Conservation (phyloP, 306 rosid species). For the Pyrus pyrifolia region DNA sequence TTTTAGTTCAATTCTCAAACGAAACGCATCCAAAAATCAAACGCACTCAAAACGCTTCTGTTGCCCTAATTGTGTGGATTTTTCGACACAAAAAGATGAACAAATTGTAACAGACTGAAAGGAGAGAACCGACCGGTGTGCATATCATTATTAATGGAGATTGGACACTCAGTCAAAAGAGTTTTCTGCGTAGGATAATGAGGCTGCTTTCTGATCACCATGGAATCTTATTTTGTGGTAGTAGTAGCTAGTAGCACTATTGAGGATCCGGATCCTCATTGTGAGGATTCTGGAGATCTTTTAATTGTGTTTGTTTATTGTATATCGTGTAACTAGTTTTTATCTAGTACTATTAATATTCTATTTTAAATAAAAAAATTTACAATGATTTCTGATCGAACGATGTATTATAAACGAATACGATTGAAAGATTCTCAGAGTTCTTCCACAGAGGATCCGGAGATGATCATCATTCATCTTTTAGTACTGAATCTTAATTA, state of each 20-base stretch:
- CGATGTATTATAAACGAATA: too few relatives aligned
- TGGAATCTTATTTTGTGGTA: not conserved
- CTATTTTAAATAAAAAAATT: too few relatives aligned
- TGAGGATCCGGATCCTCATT: too few relatives aligned
- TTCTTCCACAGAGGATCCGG: fast-evolving
- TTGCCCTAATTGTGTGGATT: not conserved
- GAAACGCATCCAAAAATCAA: constrained; percentile 1
- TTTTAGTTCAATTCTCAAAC: not conserved
- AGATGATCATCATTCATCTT: not conserved
- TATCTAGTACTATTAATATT: too few relatives aligned
- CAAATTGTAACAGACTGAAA: not conserved
- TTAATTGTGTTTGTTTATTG: fast-evolving
- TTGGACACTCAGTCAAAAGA: not conserved
- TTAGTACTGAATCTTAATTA: not conserved
- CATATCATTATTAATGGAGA: constrained; percentile 2
- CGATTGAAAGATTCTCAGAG: fast-evolving
- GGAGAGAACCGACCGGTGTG: not conserved
- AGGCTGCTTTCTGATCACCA: not conserved
- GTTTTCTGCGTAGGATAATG: constrained; percentile 3
- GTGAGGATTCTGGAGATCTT: too few relatives aligned
- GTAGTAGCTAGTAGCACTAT: not conserved
- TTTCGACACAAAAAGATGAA: not conserved
- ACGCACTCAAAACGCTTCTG: not conserved
- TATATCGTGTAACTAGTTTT: fast-evolving
- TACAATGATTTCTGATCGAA: too few relatives aligned